Percentiles rank a stretch among this genome's conserved stretches.
These are phyloP conservation scores for Apiospora sp. DNA, from an alignment of 2,329 filamentous ascomycete species.

Conservation along the genomic window DNA sequence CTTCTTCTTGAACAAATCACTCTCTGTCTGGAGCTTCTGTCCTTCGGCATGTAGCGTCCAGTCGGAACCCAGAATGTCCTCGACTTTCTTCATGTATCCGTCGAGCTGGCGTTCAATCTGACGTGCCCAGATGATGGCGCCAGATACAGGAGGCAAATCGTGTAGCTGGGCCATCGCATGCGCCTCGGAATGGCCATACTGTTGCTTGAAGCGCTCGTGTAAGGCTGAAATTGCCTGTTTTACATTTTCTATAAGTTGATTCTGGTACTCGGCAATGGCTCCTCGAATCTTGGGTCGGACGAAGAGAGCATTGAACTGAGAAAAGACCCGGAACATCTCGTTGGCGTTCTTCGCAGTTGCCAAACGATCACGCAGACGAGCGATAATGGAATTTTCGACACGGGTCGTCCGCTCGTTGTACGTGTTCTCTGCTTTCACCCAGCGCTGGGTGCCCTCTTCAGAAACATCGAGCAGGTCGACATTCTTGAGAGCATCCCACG, in stretches of 20 bases:
- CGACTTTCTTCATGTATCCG: conserved; percentile 98
- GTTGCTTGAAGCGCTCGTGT: conserved; percentile 97
- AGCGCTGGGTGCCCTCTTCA: conserved; percentile 85
- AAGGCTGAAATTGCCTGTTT: conserved; percentile 93
- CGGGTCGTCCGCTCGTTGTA: conserved; percentile 98
- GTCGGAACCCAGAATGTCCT: conserved; percentile 92
- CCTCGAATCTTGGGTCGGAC: conserved; percentile 99
- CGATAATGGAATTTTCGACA: conserved; percentile 99
- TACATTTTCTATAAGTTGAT: conserved; percentile 96
- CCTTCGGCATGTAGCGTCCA: conserved; percentile 96
- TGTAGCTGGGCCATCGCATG: conserved; percentile 98
- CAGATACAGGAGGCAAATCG: conserved; percentile 93
- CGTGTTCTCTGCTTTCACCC: conserved; percentile 91
- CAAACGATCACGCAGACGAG: conserved; percentile 86
- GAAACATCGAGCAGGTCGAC: conserved; percentile 95
- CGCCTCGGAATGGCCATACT: conserved; percentile 97
- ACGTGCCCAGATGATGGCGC: conserved; percentile 95
- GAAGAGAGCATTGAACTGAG: conserved; percentile 98
- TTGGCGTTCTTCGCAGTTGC: conserved; percentile 97
- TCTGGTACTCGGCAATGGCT: conserved; percentile 97
- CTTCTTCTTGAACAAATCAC: conserved; percentile 94
- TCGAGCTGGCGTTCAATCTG: conserved; percentile 97
- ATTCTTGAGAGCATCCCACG: conserved; percentile 92
- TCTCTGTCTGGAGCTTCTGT: conserved; percentile 90
- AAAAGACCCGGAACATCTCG: conserved; percentile 99